These are phyloP conservation scores for Phaeotremella fagi DNA, from an alignment of 768 basidiomycete species.

Conservation along the genomic window DNA sequence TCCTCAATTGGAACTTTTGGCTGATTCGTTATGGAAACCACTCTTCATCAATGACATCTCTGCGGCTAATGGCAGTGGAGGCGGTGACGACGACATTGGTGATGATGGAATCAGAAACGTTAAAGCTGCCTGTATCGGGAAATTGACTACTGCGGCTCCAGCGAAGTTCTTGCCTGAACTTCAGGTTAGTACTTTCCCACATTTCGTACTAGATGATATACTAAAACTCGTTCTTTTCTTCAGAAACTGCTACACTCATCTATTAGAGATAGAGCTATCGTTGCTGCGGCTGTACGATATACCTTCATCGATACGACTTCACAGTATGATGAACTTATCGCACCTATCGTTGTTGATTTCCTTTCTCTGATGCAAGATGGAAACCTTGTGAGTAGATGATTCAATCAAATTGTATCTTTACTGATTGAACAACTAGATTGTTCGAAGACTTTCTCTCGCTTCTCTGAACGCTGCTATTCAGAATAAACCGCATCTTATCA, in stretches of 20 bases:
- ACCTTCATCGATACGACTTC: slow-evolving; percentile 81
- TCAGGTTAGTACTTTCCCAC: slow-evolving; percentile 60
- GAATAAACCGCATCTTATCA: slow-evolving; percentile 85
- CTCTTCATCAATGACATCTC: slow-evolving; percentile 73
- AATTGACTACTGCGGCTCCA: slow-evolving; percentile 86
- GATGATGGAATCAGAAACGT: slow-evolving; percentile 92
- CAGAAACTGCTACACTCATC: slow-evolving; percentile 37
- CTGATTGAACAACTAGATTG: slow-evolving; percentile 56
- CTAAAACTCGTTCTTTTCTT: slow-evolving; percentile 36
- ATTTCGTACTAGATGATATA: slow-evolving; percentile 55
- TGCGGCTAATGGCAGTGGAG: neutral
- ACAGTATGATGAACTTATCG: slow-evolving; percentile 83
- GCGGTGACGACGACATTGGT: neutral
- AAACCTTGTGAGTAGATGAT: slow-evolving; percentile 64
- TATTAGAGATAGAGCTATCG: slow-evolving; percentile 65
- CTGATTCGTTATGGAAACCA: slow-evolving; percentile 85
- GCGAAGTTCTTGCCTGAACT: slow-evolving; percentile 86
- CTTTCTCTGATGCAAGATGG: slow-evolving; percentile 81
- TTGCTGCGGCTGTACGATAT: slow-evolving; percentile 85
- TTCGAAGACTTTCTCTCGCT: slow-evolving; percentile 82
- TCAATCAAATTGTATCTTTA: slow-evolving; percentile 2
- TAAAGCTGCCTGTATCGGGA: slow-evolving; percentile 92
- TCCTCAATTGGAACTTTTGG: slow-evolving; percentile 75
- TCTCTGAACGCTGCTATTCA: slow-evolving; percentile 91
- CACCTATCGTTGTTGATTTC: slow-evolving; percentile 80